Base-by-base conservation (phyloP, 805 yeast genomes). In the Suhomyces kilbournensis region DNA sequence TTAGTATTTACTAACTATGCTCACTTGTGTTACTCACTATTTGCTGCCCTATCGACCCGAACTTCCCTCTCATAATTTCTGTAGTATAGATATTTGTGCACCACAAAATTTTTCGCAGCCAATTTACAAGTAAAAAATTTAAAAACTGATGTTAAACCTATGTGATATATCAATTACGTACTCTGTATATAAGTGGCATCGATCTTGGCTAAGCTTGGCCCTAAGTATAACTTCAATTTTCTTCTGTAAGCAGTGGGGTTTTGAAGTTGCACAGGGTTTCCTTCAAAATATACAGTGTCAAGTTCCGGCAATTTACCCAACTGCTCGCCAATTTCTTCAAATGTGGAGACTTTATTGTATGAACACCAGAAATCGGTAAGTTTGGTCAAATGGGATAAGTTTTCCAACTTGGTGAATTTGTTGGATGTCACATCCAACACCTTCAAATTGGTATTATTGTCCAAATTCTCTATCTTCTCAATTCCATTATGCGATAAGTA, bases 321-420 rank as follows among this genome's bases (percentile, higher is more conserved):
- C 64, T 90, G 85, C 19, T 78, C 67, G 48, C 82, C 84, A 45
- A 94, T 71, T 48, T 90, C 85, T 32, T 84, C 83, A 68, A 88
- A 92, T 40, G 82, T 75, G 32, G 81, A 79, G 20, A 94, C 67
- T 60, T 80, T 68, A 68, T 93, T 94, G 62, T 82, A 81, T 0
- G 97, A 88, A 23, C 96, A 90, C 99, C 99, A 94, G 50, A 94
- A 74, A 68, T 94, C 99, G 7, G 97, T 91, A 53, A 94, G 75
- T n/a, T 85, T 63, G 0, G 58, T 67, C 53, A 94, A 77, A 59
- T 88, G 94, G 1, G 75, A 69, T 49, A 94, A 59, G 57, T 86
- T 84, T 53, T 82, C 85, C 42, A 94, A 69, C 48, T 79, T 77
- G 3, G 77, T 59, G 39, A 94, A 77, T 53, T 75, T 74, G 67